Evolutionary conservation across 2,329 filamentous ascomycete genomes (phyloP).

Genomic region (Exophiala sideris): DNA sequence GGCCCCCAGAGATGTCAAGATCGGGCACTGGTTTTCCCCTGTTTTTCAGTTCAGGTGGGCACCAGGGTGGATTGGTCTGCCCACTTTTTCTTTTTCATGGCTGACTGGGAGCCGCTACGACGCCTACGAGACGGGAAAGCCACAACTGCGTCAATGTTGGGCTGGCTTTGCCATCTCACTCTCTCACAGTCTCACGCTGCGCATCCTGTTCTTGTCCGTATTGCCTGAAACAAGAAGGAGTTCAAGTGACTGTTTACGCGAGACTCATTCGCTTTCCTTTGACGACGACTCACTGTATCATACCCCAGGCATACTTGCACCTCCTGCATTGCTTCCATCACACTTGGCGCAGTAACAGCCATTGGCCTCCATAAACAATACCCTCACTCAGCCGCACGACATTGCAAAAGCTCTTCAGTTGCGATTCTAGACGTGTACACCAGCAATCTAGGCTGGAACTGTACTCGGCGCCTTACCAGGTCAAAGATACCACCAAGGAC

Average conservation of each 20-base stretch:
- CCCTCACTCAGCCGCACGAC: background rate
- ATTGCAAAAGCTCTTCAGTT: too few relatives aligned
- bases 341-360: background rate
- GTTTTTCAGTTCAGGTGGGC: too few relatives aligned
- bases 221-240: background rate
- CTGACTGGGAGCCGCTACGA: background rate
- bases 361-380: background rate
- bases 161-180: slow-evolving; percentile 5
- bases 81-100: slow-evolving; percentile 3
- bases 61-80: too few relatives aligned
- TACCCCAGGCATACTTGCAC: background rate
- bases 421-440: too few relatives aligned
- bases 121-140: slow-evolving; percentile 10
- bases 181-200: background rate
- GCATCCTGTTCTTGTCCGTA: background rate
- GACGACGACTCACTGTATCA: background rate
- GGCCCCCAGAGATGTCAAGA: background rate
- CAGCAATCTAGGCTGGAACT: too few relatives aligned
- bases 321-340: background rate
- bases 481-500: too few relatives aligned
- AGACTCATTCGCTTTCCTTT: background rate
- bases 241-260: background rate
- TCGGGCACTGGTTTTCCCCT: slow-evolving; percentile 1
- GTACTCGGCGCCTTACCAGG: too few relatives aligned
- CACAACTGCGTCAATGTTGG: slow-evolving; percentile 25